Percentiles rank a stretch among this genome's conserved stretches.
phyloP scores from a whole-genome alignment of 768 basidiomycete species.

The Phylloporus sp. region DNA sequence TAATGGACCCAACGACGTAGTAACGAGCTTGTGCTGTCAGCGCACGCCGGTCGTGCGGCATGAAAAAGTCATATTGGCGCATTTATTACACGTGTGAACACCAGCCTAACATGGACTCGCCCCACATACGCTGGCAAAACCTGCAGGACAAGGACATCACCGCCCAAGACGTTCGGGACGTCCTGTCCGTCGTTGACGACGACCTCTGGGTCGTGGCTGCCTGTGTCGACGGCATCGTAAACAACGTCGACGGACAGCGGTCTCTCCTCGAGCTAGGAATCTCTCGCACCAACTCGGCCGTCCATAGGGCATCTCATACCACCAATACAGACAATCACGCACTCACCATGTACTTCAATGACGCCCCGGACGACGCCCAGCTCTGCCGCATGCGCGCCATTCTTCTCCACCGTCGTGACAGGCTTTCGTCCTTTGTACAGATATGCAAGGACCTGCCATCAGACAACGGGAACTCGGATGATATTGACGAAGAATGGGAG shows the following conservation, averaged over 20 bases:
- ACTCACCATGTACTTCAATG: slow-evolving; percentile 51
- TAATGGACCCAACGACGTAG: slow-evolving; percentile 9
- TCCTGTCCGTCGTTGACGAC: slow-evolving; percentile 50
- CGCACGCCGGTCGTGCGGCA: background rate
- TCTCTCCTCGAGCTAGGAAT: slow-evolving; percentile 61
- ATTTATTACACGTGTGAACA: slow-evolving; percentile 2
- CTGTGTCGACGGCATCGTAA: slow-evolving; percentile 61
- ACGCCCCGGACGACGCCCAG: slow-evolving; percentile 55
- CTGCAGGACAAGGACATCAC: slow-evolving; percentile 58
- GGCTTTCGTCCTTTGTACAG: slow-evolving; percentile 67
- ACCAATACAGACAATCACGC: slow-evolving; percentile 14
- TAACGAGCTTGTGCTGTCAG: too few relatives aligned
- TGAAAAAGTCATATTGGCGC: too few relatives aligned
- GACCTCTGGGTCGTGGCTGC: slow-evolving; percentile 79
- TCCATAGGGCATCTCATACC: slow-evolving; percentile 38
- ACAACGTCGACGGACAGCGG: slow-evolving; percentile 50
- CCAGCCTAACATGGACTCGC: slow-evolving; percentile 35
- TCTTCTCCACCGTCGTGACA: slow-evolving; percentile 66
- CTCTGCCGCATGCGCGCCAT: slow-evolving; percentile 59
- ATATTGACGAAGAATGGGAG: slow-evolving; percentile 43
- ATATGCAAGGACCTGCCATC: slow-evolving; percentile 43
- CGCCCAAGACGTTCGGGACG: slow-evolving; percentile 39
- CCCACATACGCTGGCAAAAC: slow-evolving; percentile 49
- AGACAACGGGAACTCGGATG: slow-evolving; percentile 23
- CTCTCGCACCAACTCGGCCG: slow-evolving; percentile 47